phyloP scores from a whole-genome alignment of 176 grass and related monocot species.

The Phoenix roebelenii region DNA sequence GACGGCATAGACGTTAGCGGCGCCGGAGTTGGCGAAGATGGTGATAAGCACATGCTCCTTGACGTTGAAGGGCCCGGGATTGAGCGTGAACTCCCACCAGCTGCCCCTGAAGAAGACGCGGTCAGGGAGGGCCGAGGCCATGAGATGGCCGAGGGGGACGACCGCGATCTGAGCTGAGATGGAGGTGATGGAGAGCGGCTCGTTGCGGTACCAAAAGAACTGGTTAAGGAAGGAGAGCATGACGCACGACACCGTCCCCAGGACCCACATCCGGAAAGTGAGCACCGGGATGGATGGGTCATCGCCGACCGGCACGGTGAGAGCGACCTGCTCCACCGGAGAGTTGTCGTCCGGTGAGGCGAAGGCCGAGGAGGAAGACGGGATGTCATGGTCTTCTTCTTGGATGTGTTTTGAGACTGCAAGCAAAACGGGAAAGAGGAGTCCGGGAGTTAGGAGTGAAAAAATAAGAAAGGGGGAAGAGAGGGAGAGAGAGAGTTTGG shows the following conservation, averaged over 20 bases:
- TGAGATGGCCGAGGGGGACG: conserved; percentile 51
- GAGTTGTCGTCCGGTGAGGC: neutral
- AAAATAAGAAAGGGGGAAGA: too few relatives aligned
- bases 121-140: conserved; percentile 34
- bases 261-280: conserved; percentile 66
- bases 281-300: conserved; percentile 50
- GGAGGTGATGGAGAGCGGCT: conserved; percentile 51
- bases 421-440: too few relatives aligned
- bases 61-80: conserved; percentile 58
- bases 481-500: too few relatives aligned
- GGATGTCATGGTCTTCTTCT: too few relatives aligned
- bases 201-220: conserved; percentile 71
- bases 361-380: too few relatives aligned
- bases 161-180: conserved; percentile 49
- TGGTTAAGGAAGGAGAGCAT: conserved; percentile 69
- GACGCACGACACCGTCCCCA: conserved; percentile 50
- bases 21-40: conserved; percentile 51
- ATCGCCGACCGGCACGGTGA: conserved; percentile 48
- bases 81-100: conserved; percentile 43
- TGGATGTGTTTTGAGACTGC: too few relatives aligned
- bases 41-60: conserved; percentile 70
- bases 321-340: conserved; percentile 73
- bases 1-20: conserved; percentile 45
- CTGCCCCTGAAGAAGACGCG: conserved; percentile 9
- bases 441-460: too few relatives aligned